phyloP scores from a whole-genome alignment of 495 filamentous ascomycete species.

The Hyaloscypha bicolor region DNA sequence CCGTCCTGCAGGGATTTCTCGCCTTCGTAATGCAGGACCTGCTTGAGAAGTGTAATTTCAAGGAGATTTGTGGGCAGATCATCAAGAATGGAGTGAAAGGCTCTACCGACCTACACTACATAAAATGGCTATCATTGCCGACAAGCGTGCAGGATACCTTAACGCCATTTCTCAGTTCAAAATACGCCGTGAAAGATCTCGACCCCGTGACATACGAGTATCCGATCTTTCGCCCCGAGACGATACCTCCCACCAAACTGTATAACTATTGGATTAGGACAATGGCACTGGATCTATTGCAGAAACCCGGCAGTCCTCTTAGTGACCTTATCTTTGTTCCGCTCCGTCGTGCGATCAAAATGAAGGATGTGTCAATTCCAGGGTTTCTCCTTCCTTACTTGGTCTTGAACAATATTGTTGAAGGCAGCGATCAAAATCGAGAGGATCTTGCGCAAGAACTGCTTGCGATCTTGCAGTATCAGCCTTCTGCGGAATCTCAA shows the following conservation, averaged over 20 bases:
- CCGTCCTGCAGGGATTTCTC: conserved; percentile 83
- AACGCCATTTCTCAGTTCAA: conserved; percentile 82
- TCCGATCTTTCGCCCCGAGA: conserved; percentile 66
- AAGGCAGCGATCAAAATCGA: conserved; percentile 64
- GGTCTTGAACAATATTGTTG: conserved; percentile 74
- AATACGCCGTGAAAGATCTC: conserved; percentile 69
- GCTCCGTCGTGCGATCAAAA: conserved; percentile 75
- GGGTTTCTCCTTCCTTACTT: conserved; percentile 87
- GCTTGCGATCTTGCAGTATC: conserved; percentile 64
- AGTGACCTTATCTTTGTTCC: conserved; percentile 75
- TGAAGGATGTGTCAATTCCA: conserved; percentile 79
- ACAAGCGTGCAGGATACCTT: conserved; percentile 75
- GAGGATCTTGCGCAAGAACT: conserved; percentile 73
- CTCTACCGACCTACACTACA: neutral
- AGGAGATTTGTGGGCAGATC: conserved; percentile 50
- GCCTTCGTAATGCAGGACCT: conserved; percentile 94
- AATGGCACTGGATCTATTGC: conserved; percentile 80
- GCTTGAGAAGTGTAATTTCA: conserved; percentile 72
- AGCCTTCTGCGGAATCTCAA: conserved; percentile 55
- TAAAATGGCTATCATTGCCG: conserved; percentile 74
- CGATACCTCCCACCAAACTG: conserved; percentile 8
- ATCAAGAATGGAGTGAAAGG: conserved; percentile 13
- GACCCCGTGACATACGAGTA: conserved; percentile 60
- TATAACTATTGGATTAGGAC: conserved; percentile 80
- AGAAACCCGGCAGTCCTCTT: conserved; percentile 68